Evolutionary conservation across 441 rosid genomes (phyloP).

Genomic region (Biscutella laevigata): DNA sequence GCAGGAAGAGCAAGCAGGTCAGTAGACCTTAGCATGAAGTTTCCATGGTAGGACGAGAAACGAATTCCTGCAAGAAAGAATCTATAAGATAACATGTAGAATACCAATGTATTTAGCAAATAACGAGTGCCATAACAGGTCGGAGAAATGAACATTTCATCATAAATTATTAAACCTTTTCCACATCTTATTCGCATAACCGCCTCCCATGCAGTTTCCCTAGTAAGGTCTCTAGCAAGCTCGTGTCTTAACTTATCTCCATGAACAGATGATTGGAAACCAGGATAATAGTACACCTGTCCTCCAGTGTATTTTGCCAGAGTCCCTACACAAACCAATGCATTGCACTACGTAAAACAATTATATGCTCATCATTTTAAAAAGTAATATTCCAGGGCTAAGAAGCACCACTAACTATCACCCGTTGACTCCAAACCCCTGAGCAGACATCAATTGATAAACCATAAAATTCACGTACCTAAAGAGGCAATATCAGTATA

Average conservation of each 20-base stretch:
- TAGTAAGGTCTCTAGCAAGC: conserved; percentile 84
- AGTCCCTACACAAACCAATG: conserved; percentile 47
- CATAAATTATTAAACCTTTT: conserved; percentile 51
- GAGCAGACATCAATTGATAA: background rate
- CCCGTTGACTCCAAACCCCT: conserved; percentile 3
- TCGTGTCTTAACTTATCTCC: conserved; percentile 83
- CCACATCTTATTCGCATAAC: conserved; percentile 99
- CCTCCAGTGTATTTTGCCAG: conserved; percentile 97
- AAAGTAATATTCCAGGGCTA: background rate
- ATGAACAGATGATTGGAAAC: conserved; percentile 67
- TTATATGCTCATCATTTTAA: background rate
- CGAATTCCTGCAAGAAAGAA: conserved; percentile 63
- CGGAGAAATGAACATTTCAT: background rate
- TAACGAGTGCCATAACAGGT: conserved; percentile 1
- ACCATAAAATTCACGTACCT: conserved; percentile 39
- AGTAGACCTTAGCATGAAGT: conserved; percentile 96
- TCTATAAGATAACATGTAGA: conserved; percentile 27
- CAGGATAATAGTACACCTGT: conserved; percentile 86
- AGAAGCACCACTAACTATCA: background rate
- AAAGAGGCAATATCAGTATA: conserved; percentile 91
- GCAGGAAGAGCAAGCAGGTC: conserved; percentile 97
- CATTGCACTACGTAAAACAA: background rate
- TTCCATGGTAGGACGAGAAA: conserved; percentile 91
- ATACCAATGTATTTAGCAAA: background rate
- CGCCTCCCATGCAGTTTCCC: conserved; percentile 99